phyloP scores from a whole-genome alignment of 2,329 filamentous ascomycete species.

The Chalaropsis ovoidea region DNA sequence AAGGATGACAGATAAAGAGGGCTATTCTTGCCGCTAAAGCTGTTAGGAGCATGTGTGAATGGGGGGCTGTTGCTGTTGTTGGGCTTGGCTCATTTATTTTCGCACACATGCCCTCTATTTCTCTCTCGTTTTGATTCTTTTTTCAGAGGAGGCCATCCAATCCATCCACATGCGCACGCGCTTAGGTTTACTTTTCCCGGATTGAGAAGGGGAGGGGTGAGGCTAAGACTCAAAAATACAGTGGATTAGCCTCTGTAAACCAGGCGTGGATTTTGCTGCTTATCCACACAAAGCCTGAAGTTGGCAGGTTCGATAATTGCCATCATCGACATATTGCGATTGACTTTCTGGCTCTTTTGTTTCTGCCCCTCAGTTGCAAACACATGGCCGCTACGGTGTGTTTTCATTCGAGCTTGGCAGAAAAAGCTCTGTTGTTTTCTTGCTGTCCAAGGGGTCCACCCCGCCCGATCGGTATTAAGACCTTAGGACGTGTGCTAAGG shows the following conservation, averaged over 20 bases:
- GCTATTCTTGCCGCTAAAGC: slow-evolving; percentile 7
- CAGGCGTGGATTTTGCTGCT: too few species aligned
- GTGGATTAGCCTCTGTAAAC: not conserved
- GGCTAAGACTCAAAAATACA: not conserved
- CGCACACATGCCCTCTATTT: not conserved
- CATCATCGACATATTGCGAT: not conserved
- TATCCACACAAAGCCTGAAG: too few species aligned
- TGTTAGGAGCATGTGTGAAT: not conserved
- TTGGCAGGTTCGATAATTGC: too few species aligned
- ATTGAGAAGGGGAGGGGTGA: not conserved
- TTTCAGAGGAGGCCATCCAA: not conserved
- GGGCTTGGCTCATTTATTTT: not conserved
- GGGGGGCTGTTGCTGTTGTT: not conserved
- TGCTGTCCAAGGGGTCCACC: not conserved
- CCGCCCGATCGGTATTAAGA: not conserved
- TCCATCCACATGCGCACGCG: not conserved
- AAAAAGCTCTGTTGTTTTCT: slow-evolving; percentile 1
- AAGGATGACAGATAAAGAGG: slow-evolving; percentile 14
- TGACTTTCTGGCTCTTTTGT: too few species aligned
- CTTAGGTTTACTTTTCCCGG: slow-evolving; percentile 2
- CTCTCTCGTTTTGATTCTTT: too few species aligned
- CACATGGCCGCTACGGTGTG: not conserved
- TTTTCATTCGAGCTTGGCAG: slow-evolving; percentile 8
- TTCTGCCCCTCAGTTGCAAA: not conserved
- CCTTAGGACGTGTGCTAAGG: slow-evolving; percentile 3